Conservation (phyloP, 176 grass and related monocot genomes). For the Alopecurus myosuroides region DNA sequence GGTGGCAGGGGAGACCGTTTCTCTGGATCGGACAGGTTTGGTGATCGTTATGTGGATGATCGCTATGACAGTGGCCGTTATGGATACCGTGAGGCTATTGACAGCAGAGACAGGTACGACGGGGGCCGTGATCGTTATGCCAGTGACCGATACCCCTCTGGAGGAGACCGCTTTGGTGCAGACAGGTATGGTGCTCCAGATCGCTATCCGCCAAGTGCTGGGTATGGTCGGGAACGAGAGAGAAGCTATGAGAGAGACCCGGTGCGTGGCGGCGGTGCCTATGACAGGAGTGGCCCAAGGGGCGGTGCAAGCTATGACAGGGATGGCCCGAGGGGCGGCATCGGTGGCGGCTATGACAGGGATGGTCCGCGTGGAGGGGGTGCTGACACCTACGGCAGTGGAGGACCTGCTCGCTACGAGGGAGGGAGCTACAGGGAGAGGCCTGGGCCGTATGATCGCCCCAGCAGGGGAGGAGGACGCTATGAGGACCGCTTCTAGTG, state of each 20-base stretch:
- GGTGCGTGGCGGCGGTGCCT: conserved; percentile 10
- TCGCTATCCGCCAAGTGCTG: conserved; percentile 33
- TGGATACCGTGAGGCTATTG: conserved; percentile 53
- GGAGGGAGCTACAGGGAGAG: conserved; percentile 56
- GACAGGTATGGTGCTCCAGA: conserved; percentile 56
- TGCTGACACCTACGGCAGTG: conserved; percentile 25
- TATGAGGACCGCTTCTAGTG: conserved; percentile 53
- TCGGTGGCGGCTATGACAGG: conserved; percentile 43
- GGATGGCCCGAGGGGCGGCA: conserved; percentile 31
- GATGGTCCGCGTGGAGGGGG: conserved; percentile 41
- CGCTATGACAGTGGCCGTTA: conserved; percentile 57
- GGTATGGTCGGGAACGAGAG: conserved; percentile 47
- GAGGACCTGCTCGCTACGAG: conserved; percentile 44
- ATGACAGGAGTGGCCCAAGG: conserved; percentile 46
- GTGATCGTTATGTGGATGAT: conserved; percentile 55
- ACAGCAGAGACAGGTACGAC: conserved; percentile 52
- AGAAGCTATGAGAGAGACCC: conserved; percentile 62
- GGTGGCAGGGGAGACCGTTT: conserved; percentile 53
- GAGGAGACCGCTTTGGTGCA: conserved; percentile 40
- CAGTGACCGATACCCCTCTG: conserved; percentile 41
- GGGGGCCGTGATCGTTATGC: conserved; percentile 50
- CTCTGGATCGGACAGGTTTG: conserved; percentile 55
- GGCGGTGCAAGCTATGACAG: conserved; percentile 41
- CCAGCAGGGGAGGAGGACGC: conserved; percentile 52
- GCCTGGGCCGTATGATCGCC: conserved; percentile 61